phyloP scores from a whole-genome alignment of 139 green algal genomes.

The Monoraphidium neglectum region DNA sequence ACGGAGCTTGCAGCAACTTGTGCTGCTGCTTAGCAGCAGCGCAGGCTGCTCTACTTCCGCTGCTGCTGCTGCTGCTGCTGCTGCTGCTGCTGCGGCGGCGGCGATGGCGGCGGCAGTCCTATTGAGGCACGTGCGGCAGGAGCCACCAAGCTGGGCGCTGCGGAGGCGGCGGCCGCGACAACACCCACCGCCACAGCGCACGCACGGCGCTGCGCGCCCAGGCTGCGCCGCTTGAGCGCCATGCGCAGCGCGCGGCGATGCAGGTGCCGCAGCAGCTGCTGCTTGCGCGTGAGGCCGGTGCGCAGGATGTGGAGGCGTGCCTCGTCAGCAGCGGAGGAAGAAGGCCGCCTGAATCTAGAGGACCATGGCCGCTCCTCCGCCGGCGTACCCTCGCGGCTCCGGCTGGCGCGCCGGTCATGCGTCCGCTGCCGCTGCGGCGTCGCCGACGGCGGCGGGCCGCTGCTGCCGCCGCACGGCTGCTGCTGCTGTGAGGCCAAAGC shows the following conservation, averaged over 20 bases:
- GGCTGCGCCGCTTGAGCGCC: not conserved
- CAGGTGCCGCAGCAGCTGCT: constrained; percentile 27
- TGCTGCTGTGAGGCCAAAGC: not conserved
- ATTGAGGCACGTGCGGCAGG: constrained; percentile 46
- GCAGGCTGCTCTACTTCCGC: not conserved
- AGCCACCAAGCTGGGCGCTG: constrained; percentile 27
- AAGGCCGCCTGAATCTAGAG: not conserved
- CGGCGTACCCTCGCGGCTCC: not conserved
- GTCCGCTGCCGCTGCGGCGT: not conserved
- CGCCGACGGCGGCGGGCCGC: not conserved
- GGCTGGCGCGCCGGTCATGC: not conserved
- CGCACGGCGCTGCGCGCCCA: not conserved
- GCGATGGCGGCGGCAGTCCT: constrained; percentile 37
- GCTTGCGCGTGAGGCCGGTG: constrained; percentile 13
- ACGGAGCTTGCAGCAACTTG: not conserved
- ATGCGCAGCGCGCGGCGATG: constrained; percentile 5
- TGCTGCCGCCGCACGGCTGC: constrained; percentile 3
- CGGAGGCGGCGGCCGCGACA: constrained; percentile 23
- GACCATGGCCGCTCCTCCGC: not conserved
- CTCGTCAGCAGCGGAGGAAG: not conserved
- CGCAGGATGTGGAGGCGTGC: not conserved
- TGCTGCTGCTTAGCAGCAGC: not conserved
- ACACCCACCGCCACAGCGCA: not conserved
- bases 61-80: constrained; percentile 3
- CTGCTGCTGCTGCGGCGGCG: constrained; percentile 47